Percentiles rank a stretch among this genome's conserved stretches.
Evolutionary conservation across 192 early-diverging fungal species (phyloP).

Genomic region (Podila verticillata): DNA sequence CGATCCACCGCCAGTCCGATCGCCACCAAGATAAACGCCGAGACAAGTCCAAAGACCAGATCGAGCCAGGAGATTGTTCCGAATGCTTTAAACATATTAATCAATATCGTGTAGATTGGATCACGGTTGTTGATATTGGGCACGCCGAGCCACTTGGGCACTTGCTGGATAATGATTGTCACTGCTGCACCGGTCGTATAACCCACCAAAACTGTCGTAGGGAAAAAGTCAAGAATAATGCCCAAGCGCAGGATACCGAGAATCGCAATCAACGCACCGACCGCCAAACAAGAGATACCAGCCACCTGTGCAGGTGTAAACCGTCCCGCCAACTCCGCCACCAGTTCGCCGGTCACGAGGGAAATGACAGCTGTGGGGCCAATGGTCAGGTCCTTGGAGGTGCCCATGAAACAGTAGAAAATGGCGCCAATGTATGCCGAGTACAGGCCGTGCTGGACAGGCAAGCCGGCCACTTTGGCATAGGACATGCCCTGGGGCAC

Average conservation of each 20-base stretch:
- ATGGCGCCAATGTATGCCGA: conserved; percentile 71
- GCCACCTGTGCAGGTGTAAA: conserved; percentile 55
- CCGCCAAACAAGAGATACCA: conserved; percentile 72
- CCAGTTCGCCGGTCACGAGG: conserved; percentile 42
- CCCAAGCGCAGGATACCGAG: conserved; percentile 91
- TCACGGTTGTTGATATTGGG: conserved; percentile 77
- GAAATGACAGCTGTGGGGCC: conserved; percentile 68
- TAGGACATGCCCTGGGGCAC: conserved; percentile 80
- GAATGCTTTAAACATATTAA: conserved; percentile 38
- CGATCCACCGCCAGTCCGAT: conserved; percentile 41
- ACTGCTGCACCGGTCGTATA: conserved; percentile 90
- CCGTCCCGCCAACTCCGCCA: conserved; percentile 11
- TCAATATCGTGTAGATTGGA: conserved; percentile 63
- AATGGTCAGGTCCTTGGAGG: conserved; percentile 79
- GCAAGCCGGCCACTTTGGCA: conserved; percentile 76
- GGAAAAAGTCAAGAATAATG: conserved; percentile 89
- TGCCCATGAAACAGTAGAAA: conserved; percentile 80
- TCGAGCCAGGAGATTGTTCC: conserved; percentile 34
- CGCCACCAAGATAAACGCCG: conserved; percentile 19
- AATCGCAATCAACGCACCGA: conserved; percentile 73
- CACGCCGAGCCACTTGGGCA: conserved; percentile 84
- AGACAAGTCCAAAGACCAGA: conserved; percentile 38
- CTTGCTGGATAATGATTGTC: conserved; percentile 74
- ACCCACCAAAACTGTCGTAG: conserved; percentile 83
- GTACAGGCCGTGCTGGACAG: conserved; percentile 79